These are phyloP conservation scores for Wickerhamiella alocasiicola DNA, from an alignment of 805 yeast genomes.

Conservation along the genomic window DNA sequence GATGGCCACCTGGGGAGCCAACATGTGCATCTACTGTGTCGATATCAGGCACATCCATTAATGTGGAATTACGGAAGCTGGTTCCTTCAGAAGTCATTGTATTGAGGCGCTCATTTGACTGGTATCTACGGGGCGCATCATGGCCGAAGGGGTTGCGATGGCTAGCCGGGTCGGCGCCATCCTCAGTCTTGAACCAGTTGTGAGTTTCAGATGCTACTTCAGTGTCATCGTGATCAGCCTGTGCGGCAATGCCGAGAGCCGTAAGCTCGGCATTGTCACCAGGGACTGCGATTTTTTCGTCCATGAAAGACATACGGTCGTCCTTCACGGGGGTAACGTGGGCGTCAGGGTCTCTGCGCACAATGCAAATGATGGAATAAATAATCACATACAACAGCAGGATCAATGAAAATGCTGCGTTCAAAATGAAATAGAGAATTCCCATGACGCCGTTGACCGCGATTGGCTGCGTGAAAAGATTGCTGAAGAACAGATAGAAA, in stretches of 20 bases:
- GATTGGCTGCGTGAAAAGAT: slow-evolving; percentile 68
- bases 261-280: slow-evolving; percentile 32
- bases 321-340: slow-evolving; percentile 81
- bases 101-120: slow-evolving; percentile 5
- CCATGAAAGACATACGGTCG: slow-evolving; percentile 74
- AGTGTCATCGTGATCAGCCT: slow-evolving; percentile 47
- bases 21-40: slow-evolving; percentile 3
- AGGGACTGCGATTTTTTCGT: slow-evolving; percentile 30
- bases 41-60: slow-evolving; percentile 7
- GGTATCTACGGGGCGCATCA: slow-evolving; percentile 5
- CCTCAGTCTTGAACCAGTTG: slow-evolving; percentile 20
- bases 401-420: slow-evolving; percentile 76
- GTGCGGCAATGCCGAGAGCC: slow-evolving; percentile 74
- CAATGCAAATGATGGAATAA: slow-evolving; percentile 38
- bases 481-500: slow-evolving; percentile 74
- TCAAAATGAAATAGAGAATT: slow-evolving; percentile 74
- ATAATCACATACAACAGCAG: slow-evolving; percentile 59
- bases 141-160: slow-evolving; percentile 3
- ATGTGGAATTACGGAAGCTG: slow-evolving; percentile 11
- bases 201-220: slow-evolving; percentile 36
- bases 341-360: slow-evolving; percentile 78
- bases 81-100: slow-evolving; percentile 9
- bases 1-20: slow-evolving; percentile 2
- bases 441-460: slow-evolving; percentile 81
- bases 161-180: background rate